Evolutionary conservation across 805 yeast genomes (phyloP).

Genomic region (Blastobotrys mokoenaii): DNA sequence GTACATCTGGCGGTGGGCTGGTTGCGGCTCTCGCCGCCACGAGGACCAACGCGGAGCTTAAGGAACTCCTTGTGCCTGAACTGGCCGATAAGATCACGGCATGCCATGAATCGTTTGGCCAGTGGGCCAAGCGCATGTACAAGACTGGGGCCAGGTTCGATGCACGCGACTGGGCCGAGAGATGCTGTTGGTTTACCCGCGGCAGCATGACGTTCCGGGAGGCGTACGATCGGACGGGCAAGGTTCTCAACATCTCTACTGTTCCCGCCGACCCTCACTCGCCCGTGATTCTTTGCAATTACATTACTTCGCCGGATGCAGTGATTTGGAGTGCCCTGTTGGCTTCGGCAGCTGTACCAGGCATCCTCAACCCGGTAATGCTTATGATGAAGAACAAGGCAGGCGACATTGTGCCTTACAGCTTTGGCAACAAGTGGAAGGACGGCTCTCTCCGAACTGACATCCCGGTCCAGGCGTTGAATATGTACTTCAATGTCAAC

Average conservation of each 20-base stretch:
- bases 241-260: constrained; percentile 62
- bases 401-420: constrained; percentile 49
- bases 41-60: constrained; percentile 58
- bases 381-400: constrained; percentile 54
- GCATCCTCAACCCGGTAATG: constrained; percentile 70
- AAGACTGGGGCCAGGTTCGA: constrained; percentile 74
- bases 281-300: constrained; percentile 70
- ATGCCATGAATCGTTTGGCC: constrained; percentile 52
- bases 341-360: constrained; percentile 80
- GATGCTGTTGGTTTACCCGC: constrained; percentile 58
- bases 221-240: constrained; percentile 59
- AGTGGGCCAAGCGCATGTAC: constrained; percentile 60
- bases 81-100: constrained; percentile 59
- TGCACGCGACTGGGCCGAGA: constrained; percentile 63
- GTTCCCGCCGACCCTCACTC: constrained; percentile 79
- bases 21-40: constrained; percentile 68
- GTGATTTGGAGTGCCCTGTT: constrained; percentile 72
- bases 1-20: constrained; percentile 77
- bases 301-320: constrained; percentile 70
- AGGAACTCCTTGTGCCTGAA: constrained; percentile 47
- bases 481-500: constrained; percentile 67
- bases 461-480: constrained; percentile 64
- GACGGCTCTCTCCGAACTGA: constrained; percentile 77
- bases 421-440: constrained; percentile 67
- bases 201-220: constrained; percentile 70